Percentiles rank a stretch among this genome's conserved stretches.
Evolutionary conservation across 2,329 filamentous ascomycete genomes (phyloP).

Genomic region (Parascedosporium putredinis): DNA sequence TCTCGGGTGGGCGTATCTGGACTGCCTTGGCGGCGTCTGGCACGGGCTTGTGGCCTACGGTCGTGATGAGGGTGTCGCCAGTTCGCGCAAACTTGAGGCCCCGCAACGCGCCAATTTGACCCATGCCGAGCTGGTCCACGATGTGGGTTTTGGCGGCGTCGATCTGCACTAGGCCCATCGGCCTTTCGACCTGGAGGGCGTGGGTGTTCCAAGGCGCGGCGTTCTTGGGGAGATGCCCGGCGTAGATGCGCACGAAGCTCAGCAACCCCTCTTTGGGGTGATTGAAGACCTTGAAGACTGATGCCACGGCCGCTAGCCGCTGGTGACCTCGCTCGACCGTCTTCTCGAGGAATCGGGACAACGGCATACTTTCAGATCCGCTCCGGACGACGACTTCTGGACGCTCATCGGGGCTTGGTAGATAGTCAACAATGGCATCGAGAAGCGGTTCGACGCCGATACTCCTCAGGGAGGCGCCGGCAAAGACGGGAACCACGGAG

Average conservation of each 20-base stretch:
- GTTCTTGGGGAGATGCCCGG: slow-evolving; percentile 66
- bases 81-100: slow-evolving; percentile 88
- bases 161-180: slow-evolving; percentile 75
- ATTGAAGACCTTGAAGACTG: slow-evolving; percentile 90
- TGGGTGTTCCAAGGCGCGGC: slow-evolving; percentile 79
- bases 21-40: slow-evolving; percentile 60
- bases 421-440: slow-evolving; percentile 76
- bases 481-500: slow-evolving; percentile 74
- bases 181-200: slow-evolving; percentile 65
- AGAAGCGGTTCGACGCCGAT: slow-evolving; percentile 88
- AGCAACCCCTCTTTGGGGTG: slow-evolving; percentile 78
- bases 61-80: slow-evolving; percentile 80
- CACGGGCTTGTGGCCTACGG: slow-evolving; percentile 50
- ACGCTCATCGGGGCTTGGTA: slow-evolving; percentile 72
- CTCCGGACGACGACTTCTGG: slow-evolving; percentile 70
- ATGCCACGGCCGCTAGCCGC: slow-evolving; percentile 40
- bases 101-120: slow-evolving; percentile 88
- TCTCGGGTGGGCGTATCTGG: slow-evolving; percentile 76
- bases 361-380: slow-evolving; percentile 36
- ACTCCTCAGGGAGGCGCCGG: slow-evolving; percentile 85
- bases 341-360: slow-evolving; percentile 26
- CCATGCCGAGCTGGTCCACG: slow-evolving; percentile 66
- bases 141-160: slow-evolving; percentile 82
- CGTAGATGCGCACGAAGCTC: slow-evolving; percentile 87
- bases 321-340: slow-evolving; percentile 27